These are phyloP conservation scores for Pelargonium citronellum DNA, from an alignment of 441 rosid species.

Conservation along the genomic window DNA sequence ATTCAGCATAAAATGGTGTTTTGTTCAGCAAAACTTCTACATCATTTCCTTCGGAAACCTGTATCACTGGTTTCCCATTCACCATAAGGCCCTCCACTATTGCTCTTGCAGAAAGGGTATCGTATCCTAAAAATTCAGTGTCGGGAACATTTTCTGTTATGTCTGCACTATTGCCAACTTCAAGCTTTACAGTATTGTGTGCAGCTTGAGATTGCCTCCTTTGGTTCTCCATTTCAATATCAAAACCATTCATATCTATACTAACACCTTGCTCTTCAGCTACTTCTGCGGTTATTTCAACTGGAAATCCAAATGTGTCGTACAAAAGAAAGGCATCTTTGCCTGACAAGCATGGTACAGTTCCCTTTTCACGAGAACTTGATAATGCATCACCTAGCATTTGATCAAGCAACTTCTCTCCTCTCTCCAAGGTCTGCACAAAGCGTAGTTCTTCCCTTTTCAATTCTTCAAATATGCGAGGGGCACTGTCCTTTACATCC, in stretches of 20 bases:
- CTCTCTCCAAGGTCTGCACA: constrained; percentile 83
- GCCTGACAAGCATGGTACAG: constrained; percentile 51
- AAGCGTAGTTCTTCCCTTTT: constrained; percentile 81
- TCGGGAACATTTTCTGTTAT: constrained; percentile 46
- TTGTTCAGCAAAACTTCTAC: constrained; percentile 76
- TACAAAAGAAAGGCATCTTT: constrained; percentile 78
- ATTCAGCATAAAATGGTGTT: constrained; percentile 92
- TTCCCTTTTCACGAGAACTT: constrained; percentile 34
- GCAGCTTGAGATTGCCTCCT: constrained; percentile 86
- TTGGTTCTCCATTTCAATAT: constrained; percentile 77
- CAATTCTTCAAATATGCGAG: constrained; percentile 64
- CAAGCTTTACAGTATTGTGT: constrained; percentile 68
- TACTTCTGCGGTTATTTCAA: constrained; percentile 78
- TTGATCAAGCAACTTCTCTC: constrained; percentile 74
- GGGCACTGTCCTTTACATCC: constrained; percentile 50
- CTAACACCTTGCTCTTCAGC: constrained; percentile 69
- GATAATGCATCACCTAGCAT: constrained; percentile 61
- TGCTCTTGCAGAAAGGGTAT: constrained; percentile 61
- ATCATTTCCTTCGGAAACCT: constrained; percentile 71
- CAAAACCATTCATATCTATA: constrained; percentile 64
- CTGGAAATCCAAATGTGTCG: constrained; percentile 85
- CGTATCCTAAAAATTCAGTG: constrained; percentile 79
- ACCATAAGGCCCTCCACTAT: constrained; percentile 69
- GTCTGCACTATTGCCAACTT: constrained; percentile 50
- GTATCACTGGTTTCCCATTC: constrained; percentile 67